Evolutionary conservation across 2,329 filamentous ascomycete genomes (phyloP), one percentile per base, ranked within the genome.

Genomic region (Aaosphaeria arxii): DNA sequence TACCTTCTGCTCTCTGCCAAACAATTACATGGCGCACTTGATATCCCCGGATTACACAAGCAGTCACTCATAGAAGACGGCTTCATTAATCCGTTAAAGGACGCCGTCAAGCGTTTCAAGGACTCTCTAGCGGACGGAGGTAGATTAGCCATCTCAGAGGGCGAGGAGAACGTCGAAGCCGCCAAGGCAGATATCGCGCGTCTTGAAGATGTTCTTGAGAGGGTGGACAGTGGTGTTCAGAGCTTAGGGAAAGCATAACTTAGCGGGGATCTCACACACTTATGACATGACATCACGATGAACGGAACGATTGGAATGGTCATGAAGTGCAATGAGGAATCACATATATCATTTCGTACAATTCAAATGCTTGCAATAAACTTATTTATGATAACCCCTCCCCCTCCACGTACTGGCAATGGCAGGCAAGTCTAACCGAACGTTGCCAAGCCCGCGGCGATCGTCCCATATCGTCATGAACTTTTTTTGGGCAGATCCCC

Each of bases 1-100:
- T 83, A 80, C 56, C 64, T 84, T 0, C 67, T 84, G 1, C 66
- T 82, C 2, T 74, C 73, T 1, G 80, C 80, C 1, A 59, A 70
- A 9, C 67, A 73, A 11, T 64, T 83, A 1, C 75, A 77, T 31
- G 59, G 71, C 17, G 60, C 61, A 1, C 66, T 84, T 1, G 73
- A 76, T 32, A 71, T 84, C 2, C 61, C 59, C 5, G 66, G 71
- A n/a, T 45, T 78, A 39, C 72, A 75, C 53, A 63, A 55, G 9
- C 64, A 65, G 30, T 66, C 63, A 17, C 65, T 72, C 36, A 59
- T 77, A n/a, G 66, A 70, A 5, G 66, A 66, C 2, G 67, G 65
- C n/a, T 78, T 74, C 46, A 47, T 77, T 17, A 62, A 62, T 30
- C 74, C 75, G n/a, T 50, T 78, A 49, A 66, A 71, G 43, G 62